Evolutionary conservation across 495 filamentous ascomycete genomes (phyloP), one percentile per base, ranked within the genome.

Genomic region (Astrocystis sublimbata): DNA sequence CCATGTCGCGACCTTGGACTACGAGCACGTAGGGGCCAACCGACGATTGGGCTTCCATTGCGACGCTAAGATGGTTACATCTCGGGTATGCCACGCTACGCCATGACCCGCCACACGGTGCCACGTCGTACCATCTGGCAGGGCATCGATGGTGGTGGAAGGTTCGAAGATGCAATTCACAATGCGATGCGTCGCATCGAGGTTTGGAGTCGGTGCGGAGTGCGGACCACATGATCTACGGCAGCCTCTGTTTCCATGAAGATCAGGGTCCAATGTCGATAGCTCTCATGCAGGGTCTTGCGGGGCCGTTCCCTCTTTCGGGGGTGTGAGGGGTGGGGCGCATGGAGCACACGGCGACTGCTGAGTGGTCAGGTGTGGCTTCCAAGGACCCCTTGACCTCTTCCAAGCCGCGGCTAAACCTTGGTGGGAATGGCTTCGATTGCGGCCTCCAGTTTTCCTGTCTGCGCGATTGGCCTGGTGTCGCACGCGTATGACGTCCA

Each of bases 191-290:
- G 40, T 43, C 35, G 40, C 26, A 9, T 4, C 38, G 54, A 23
- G 38, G 40, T 26, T 45, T 28, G 40, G 54, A 30, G 38, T 28
- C 43, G 17, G 13, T 28, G 23, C 31, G 26, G 54, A n/a, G 2
- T 23, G 41, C 21, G 8, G 28, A 46, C 40, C 55, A 58, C 42
- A 58, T 58, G 55, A 58, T 58, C 33, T 38, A 5, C 31, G 17
- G 2, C 21, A 23, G 7, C 12, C 36, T 23, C 24, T 52, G 6
- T n/a, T 53, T 23, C 35, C 40, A 21, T n/a, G 63, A 61, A 63
- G 63, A 66, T 66, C 66, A 69, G 69, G 69, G 69, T 72, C 69
- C 69, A 70, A 59, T 63, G 54, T 68, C 69, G 66, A 68, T 72
- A 62, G 60, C 51, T 55, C 51, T 55, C 60, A 68, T 72, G 69